Percentiles rank a stretch among this genome's conserved stretches.
Conservation (phyloP, 805 yeast species). For the Starmerella roubikii region DNA sequence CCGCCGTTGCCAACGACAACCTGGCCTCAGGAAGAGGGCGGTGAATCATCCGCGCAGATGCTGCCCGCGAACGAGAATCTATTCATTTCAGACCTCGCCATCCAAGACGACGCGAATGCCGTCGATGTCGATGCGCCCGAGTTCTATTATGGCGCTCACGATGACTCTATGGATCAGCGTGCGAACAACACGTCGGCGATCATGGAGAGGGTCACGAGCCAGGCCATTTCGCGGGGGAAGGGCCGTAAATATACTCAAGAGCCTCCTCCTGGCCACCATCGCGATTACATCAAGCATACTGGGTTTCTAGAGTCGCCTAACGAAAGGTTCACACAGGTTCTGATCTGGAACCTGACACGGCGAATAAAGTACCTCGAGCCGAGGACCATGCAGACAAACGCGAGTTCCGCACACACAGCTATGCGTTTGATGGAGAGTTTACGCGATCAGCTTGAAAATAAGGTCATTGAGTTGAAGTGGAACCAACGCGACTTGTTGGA, state of each 20-base stretch:
- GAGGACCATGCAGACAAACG: not conserved
- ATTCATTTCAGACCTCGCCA: not conserved
- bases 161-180: not conserved
- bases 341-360: slow-evolving; percentile 15
- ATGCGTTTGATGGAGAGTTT: slow-evolving; percentile 1
- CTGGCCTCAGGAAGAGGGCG: not conserved
- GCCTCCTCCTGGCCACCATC: slow-evolving; percentile 3
- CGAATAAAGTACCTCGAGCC: slow-evolving; percentile 6
- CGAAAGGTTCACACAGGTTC: slow-evolving; percentile 12
- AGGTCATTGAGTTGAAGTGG: not conserved
- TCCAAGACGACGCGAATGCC: not conserved
- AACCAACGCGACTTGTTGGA: not conserved
- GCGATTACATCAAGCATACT: slow-evolving; percentile 1
- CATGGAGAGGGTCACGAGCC: not conserved
- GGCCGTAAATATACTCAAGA: not conserved
- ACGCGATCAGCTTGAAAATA: slow-evolving; percentile 1
- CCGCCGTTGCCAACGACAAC: not conserved
- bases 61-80: not conserved
- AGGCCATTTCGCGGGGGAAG: not conserved
- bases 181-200: not conserved
- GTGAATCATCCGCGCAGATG: not conserved
- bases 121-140: not conserved
- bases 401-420: not conserved
- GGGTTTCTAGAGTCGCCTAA: not conserved
- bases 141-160: not conserved